Conservation (phyloP, 192 early-diverging fungal genomes). For the Entomortierella chlamydospora region DNA sequence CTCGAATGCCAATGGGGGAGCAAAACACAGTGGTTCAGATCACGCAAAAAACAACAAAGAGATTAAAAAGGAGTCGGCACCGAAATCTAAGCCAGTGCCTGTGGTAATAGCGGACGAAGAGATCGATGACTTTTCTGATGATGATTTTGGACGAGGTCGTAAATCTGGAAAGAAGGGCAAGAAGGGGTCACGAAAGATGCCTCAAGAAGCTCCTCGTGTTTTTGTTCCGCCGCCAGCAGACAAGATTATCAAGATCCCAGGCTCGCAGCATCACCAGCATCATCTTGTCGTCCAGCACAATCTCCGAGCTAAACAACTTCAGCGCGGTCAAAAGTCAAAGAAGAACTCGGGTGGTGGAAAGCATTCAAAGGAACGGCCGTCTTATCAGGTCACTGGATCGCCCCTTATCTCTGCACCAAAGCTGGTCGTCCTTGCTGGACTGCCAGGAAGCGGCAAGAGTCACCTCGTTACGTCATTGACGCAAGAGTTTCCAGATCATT, state of each 20-base stretch:
- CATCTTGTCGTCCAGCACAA: slow-evolving; percentile 52
- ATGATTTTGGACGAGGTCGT: slow-evolving; percentile 25
- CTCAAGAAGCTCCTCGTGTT: slow-evolving; percentile 18
- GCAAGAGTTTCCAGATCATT: slow-evolving; percentile 45
- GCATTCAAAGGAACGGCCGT: slow-evolving; percentile 39
- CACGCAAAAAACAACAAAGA: not conserved
- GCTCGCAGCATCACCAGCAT: slow-evolving; percentile 44
- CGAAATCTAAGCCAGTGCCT: slow-evolving; percentile 10
- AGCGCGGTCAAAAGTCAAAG: slow-evolving; percentile 47
- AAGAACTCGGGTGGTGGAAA: slow-evolving; percentile 35
- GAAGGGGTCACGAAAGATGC: slow-evolving; percentile 23
- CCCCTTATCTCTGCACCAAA: slow-evolving; percentile 30
- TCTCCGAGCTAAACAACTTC: slow-evolving; percentile 41
- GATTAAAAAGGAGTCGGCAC: slow-evolving; percentile 19
- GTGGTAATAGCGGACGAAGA: not conserved
- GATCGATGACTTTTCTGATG: slow-evolving; percentile 15
- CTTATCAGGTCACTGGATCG: slow-evolving; percentile 24
- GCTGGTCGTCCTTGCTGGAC: slow-evolving; percentile 30
- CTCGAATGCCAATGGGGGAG: not conserved
- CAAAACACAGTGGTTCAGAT: not conserved
- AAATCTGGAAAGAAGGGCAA: slow-evolving; percentile 46
- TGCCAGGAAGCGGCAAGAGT: slow-evolving; percentile 48
- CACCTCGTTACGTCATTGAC: slow-evolving; percentile 25
- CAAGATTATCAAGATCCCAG: slow-evolving; percentile 51
- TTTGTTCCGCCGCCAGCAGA: slow-evolving; percentile 44